phyloP scores from a whole-genome alignment of 2,329 filamentous ascomycete genomes.

The Fusarium nematophilum region DNA sequence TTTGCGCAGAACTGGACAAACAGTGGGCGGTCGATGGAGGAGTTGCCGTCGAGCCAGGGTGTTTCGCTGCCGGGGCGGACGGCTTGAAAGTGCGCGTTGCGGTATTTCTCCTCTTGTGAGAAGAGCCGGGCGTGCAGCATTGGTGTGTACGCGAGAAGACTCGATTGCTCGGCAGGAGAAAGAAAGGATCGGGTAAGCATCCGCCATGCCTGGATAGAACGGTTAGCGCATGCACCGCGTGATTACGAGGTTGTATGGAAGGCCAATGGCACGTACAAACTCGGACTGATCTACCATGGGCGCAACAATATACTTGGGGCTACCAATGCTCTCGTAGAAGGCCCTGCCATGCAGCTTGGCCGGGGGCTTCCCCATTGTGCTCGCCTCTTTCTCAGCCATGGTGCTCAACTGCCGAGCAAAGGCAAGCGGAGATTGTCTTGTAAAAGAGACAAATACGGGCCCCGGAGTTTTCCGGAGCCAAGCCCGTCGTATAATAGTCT shows the following conservation, averaged over 20 bases:
- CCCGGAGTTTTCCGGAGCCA: conserved; percentile 42
- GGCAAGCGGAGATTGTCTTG: conserved; percentile 2
- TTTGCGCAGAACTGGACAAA: conserved; percentile 98
- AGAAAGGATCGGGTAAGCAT: conserved; percentile 96
- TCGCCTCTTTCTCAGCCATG: conserved; percentile 43
- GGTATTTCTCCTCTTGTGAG: conserved; percentile 78
- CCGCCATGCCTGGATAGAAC: conserved; percentile 81
- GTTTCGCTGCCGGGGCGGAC: conserved; percentile 52
- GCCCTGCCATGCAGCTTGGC: conserved; percentile 82
- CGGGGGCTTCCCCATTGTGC: conserved; percentile 33
- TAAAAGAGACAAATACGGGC: conserved; percentile 15
- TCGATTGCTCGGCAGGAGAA: conserved; percentile 69
- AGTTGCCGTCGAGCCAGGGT: conserved; percentile 86
- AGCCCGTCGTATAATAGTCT: conserved; percentile 27
- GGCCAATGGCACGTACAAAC: conserved; percentile 73
- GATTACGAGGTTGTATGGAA: not conserved
- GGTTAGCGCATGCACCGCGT: conserved; percentile 14
- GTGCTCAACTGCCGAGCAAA: conserved; percentile 43
- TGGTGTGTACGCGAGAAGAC: conserved; percentile 88
- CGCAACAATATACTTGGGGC: conserved; percentile 88
- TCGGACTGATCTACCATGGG: conserved; percentile 99
- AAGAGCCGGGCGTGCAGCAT: conserved; percentile 97
- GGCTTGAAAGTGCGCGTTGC: conserved; percentile 84
- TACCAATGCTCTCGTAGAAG: conserved; percentile 95
- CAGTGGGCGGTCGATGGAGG: conserved; percentile 83